phyloP scores from a whole-genome alignment of 257 asterid genomes.

The Lavandula angustifolia region DNA sequence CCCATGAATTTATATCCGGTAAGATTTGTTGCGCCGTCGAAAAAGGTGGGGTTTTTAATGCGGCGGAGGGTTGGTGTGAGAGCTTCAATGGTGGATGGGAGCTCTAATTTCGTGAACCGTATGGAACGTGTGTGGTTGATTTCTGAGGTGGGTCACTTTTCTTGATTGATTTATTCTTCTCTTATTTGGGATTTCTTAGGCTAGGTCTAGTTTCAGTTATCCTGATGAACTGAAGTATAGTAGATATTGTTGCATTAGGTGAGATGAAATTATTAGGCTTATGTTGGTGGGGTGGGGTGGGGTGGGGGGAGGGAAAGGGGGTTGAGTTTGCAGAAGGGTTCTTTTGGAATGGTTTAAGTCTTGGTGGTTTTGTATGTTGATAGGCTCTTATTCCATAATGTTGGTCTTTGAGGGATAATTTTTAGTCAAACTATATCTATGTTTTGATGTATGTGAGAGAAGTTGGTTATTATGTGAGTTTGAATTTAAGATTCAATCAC shows the following conservation, averaged over 20 bases:
- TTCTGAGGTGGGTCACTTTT: slow-evolving; percentile 76
- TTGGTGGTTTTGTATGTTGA: slow-evolving; percentile 5
- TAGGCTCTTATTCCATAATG: background rate
- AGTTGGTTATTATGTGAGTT: slow-evolving; percentile 10
- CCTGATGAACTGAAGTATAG: background rate
- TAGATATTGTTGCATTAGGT: background rate
- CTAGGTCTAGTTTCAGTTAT: background rate
- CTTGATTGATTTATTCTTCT: background rate
- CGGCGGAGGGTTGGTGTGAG: slow-evolving; percentile 45
- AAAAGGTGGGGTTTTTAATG: slow-evolving; percentile 26
- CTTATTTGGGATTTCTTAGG: background rate
- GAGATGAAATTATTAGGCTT: background rate
- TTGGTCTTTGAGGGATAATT: background rate
- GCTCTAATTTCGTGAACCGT: slow-evolving; percentile 58
- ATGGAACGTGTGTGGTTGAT: slow-evolving; percentile 93
- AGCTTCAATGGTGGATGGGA: slow-evolving; percentile 78
- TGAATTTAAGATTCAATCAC: background rate
- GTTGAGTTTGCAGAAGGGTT: slow-evolving; percentile 1
- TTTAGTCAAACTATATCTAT: background rate
- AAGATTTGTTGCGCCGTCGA: slow-evolving; percentile 20
- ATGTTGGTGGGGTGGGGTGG: background rate
- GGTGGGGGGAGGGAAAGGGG: too few species aligned
- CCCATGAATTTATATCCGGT: slow-evolving; percentile 28
- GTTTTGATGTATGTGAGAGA: background rate
- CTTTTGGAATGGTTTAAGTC: background rate